Conservation (phyloP, 2,329 filamentous ascomycete species). For the Penicillium sp. region DNA sequence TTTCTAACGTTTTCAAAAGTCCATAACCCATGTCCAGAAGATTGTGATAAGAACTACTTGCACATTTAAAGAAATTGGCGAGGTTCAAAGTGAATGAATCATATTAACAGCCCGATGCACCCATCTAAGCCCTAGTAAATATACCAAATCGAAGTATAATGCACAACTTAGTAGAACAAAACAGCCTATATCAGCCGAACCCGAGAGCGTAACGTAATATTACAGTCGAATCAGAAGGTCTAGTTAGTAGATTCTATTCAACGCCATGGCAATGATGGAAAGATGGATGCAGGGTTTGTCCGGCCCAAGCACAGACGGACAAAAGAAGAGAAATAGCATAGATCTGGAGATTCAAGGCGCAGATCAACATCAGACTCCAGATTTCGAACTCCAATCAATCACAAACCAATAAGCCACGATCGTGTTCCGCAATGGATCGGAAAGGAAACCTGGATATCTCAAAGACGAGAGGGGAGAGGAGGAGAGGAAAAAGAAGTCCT, state of each 20-base stretch:
- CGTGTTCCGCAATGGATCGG: neutral
- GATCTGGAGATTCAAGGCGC: neutral
- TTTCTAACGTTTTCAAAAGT: too few relatives aligned
- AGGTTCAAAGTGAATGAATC: neutral
- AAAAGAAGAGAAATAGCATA: neutral
- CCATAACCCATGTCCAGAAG: too few relatives aligned
- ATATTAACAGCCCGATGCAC: constrained; percentile 3
- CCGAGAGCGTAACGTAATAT: neutral
- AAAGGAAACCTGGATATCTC: constrained; percentile 1
- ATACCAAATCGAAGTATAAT: constrained; percentile 6
- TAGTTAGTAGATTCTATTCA: constrained; percentile 2
- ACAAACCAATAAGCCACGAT: neutral
- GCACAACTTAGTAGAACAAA: constrained; percentile 3
- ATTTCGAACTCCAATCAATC: neutral
- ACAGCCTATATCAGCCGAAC: neutral
- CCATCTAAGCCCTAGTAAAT: constrained; percentile 1
- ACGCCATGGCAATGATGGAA: constrained; percentile 13
- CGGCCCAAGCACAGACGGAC: neutral
- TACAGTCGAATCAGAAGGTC: neutral
- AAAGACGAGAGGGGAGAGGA: constrained; percentile 9
- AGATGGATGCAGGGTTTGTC: neutral
- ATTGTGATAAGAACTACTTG: too few relatives aligned
- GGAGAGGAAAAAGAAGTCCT: neutral
- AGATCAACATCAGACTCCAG: neutral
- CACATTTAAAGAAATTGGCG: neutral